Conservation (phyloP, 2,329 filamentous ascomycete genomes). For the Clarireedia paspali region DNA sequence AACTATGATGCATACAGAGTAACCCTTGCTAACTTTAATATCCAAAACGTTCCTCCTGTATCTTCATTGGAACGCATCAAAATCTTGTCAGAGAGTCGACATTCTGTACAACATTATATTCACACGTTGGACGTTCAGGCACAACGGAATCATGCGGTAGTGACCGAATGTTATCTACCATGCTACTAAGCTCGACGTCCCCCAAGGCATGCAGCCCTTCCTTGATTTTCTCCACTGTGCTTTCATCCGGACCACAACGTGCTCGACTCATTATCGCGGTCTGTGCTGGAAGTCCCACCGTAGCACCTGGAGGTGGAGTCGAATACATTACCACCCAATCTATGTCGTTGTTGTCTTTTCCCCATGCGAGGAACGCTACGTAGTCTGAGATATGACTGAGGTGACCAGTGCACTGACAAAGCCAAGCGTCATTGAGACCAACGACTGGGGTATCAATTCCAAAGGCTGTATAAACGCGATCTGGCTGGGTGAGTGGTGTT, state of each 20-base stretch:
- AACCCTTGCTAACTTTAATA: no score
- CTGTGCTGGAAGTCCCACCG: constrained; percentile 4
- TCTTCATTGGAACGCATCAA: background rate
- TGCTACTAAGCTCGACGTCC: background rate
- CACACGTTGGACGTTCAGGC: background rate
- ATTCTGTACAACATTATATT: constrained; percentile 4
- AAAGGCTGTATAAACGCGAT: constrained; percentile 3
- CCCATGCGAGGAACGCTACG: constrained; percentile 6
- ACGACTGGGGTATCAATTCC: background rate
- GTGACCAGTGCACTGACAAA: constrained; percentile 1
- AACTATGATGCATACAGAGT: no score
- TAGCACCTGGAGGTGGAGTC: background rate
- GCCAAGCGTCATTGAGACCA: constrained; percentile 1
- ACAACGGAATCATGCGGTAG: background rate
- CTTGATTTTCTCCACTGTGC: background rate
- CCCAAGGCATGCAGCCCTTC: background rate
- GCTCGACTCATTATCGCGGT: background rate
- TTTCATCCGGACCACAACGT: background rate
- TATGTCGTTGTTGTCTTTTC: background rate
- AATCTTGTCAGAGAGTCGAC: constrained; percentile 6
- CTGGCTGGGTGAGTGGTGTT: background rate
- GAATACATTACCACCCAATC: constrained; percentile 4
- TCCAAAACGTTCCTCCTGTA: no score
- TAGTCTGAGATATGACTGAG: constrained; percentile 1
- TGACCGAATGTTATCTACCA: constrained; percentile 1